phyloP scores from a whole-genome alignment of 2,329 filamentous ascomycete genomes.

The Microsporum audouinii region DNA sequence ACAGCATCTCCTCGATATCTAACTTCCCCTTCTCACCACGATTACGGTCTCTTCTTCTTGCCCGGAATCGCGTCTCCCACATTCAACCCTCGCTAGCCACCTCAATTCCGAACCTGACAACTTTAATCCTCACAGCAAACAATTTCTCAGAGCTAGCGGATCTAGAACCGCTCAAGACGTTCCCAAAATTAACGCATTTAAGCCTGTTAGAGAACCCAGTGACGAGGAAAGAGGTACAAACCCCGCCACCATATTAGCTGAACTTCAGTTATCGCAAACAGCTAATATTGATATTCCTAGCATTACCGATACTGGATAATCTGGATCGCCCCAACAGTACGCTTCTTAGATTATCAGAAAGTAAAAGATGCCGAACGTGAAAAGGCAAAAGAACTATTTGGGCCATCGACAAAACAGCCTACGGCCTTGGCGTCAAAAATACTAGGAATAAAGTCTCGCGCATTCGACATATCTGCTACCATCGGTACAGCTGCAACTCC shows the following conservation, averaged over 20 bases:
- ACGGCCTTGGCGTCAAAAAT: slow-evolving; percentile 75
- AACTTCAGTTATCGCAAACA: background rate
- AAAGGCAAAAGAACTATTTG: slow-evolving; percentile 70
- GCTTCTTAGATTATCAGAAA: slow-evolving; percentile 86
- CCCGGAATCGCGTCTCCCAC: slow-evolving; percentile 72
- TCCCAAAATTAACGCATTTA: slow-evolving; percentile 64
- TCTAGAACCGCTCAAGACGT: slow-evolving; percentile 62
- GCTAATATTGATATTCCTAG: slow-evolving; percentile 36
- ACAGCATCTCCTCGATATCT: slow-evolving; percentile 77
- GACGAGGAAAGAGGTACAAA: slow-evolving; percentile 73
- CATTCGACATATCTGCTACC: slow-evolving; percentile 47
- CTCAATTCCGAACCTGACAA: slow-evolving; percentile 69
- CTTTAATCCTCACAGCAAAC: slow-evolving; percentile 74
- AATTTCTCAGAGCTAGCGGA: slow-evolving; percentile 74
- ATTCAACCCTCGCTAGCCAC: slow-evolving; percentile 66
- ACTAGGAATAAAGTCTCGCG: slow-evolving; percentile 69
- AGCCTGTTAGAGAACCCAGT: slow-evolving; percentile 80
- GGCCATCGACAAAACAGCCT: slow-evolving; percentile 57
- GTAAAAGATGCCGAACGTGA: slow-evolving; percentile 76
- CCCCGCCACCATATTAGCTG: background rate
- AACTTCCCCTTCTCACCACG: slow-evolving; percentile 91
- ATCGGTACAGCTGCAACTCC: slow-evolving; percentile 23
- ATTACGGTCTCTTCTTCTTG: slow-evolving; percentile 74
- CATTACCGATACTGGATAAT: slow-evolving; percentile 88
- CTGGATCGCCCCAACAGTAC: slow-evolving; percentile 70